These are phyloP conservation scores for Myriosclerotinia curreyana DNA, from an alignment of 2,329 filamentous ascomycete species.

Conservation along the genomic window DNA sequence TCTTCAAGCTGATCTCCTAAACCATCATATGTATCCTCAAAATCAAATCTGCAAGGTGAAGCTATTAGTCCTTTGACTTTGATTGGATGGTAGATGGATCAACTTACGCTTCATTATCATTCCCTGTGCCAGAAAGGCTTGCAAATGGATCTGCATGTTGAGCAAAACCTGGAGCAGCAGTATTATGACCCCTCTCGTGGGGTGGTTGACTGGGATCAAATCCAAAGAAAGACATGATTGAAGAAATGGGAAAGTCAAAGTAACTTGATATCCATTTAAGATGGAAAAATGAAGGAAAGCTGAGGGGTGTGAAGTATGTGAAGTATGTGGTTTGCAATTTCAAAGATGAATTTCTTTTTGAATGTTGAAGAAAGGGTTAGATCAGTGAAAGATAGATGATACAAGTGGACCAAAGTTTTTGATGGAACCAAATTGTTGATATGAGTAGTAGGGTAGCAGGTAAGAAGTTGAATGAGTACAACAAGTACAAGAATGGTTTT, in stretches of 20 bases:
- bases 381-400: constrained; percentile 5
- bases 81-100: neutral
- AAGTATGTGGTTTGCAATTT: neutral
- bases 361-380: constrained; percentile 7
- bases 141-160: constrained; percentile 84
- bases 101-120: constrained; percentile 50
- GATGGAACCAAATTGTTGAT: constrained; percentile 3
- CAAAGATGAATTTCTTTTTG: neutral
- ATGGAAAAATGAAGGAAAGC: neutral
- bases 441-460: neutral
- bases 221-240: constrained; percentile 84
- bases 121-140: constrained; percentile 64
- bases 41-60: constrained; percentile 61
- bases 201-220: constrained; percentile 67
- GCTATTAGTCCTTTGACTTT: neutral
- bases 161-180: constrained; percentile 74
- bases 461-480: neutral
- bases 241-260: constrained; percentile 7
- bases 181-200: constrained; percentile 61
- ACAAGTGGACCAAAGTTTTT: neutral
- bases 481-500: constrained; percentile 9
- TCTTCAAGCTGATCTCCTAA: constrained; percentile 89
- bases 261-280: constrained; percentile 16
- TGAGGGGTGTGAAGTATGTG: neutral
- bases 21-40: constrained; percentile 97